Evolutionary conservation across 2,329 filamentous ascomycete species (phyloP).

Genomic region (Ophiostoma triangulosporum): DNA sequence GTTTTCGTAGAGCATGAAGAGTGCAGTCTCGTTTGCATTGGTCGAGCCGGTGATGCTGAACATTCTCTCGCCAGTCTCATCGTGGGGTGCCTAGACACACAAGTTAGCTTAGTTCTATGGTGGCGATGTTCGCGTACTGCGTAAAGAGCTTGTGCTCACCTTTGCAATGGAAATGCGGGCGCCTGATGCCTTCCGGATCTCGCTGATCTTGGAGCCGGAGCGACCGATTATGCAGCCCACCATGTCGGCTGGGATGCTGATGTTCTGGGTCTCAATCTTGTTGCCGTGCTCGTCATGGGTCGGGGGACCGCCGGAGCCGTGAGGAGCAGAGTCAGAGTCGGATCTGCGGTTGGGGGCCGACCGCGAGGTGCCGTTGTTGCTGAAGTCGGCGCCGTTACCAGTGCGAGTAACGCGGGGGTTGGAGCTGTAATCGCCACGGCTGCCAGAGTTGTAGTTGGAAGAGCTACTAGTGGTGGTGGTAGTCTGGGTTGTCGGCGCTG

Average conservation of each 20-base stretch:
- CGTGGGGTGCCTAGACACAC: constrained; percentile 58
- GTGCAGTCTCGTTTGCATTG: constrained; percentile 84
- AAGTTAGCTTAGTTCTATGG: not conserved
- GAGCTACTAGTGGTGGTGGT: constrained; percentile 29
- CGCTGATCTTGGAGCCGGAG: constrained; percentile 91
- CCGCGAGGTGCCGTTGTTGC: constrained; percentile 57
- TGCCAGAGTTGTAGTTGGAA: constrained; percentile 22
- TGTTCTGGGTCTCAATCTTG: constrained; percentile 97
- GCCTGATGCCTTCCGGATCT: constrained; percentile 93
- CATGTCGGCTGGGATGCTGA: constrained; percentile 99
- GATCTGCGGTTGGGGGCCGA: constrained; percentile 60
- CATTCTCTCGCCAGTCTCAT: constrained; percentile 97
- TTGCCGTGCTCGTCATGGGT: constrained; percentile 93
- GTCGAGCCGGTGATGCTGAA: constrained; percentile 98
- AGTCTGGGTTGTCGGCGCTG: constrained; percentile 25
- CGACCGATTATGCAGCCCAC: constrained; percentile 98
- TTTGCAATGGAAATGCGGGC: constrained; percentile 97
- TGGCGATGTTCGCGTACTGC: no score
- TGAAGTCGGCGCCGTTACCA: constrained; percentile 95
- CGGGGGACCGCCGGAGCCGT: constrained; percentile 72
- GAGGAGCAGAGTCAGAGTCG: constrained; percentile 65
- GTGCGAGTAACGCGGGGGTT: constrained; percentile 76
- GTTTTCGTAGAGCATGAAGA: constrained; percentile 97
- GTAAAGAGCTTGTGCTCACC: constrained; percentile 26
- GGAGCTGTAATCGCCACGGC: constrained; percentile 43